These are phyloP conservation scores for Solanum gracilifrons DNA, from an alignment of 257 asterid species.

Conservation along the genomic window DNA sequence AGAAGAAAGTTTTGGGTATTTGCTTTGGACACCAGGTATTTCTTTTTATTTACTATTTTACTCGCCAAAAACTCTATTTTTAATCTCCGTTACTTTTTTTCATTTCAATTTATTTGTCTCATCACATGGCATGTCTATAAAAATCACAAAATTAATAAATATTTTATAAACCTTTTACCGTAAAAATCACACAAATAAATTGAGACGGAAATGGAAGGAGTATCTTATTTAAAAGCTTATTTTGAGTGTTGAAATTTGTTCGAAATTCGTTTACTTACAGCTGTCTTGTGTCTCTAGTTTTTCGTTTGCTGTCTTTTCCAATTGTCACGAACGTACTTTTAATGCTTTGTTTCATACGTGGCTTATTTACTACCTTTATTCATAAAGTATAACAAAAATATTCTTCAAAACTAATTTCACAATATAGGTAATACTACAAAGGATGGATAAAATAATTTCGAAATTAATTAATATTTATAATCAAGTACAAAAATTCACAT, in stretches of 20 bases:
- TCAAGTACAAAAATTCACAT: not conserved
- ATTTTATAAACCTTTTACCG: not conserved
- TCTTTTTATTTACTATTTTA: not conserved
- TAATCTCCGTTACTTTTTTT: not conserved
- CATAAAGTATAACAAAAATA: not conserved
- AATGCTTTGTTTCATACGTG: not conserved
- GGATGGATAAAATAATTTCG: too few relatives aligned
- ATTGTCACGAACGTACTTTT: not conserved
- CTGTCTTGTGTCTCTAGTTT: not conserved
- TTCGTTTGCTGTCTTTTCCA: not conserved
- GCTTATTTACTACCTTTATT: not conserved
- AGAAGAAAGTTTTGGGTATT: constrained; percentile 69
- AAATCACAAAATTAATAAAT: not conserved
- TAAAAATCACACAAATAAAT: too few relatives aligned
- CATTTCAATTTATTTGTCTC: not conserved
- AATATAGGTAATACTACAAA: not conserved
- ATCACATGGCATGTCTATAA: too few relatives aligned
- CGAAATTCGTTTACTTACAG: not conserved
- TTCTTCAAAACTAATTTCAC: not conserved
- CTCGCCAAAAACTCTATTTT: not conserved
- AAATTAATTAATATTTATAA: not conserved
- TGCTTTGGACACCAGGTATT: constrained; percentile 90
- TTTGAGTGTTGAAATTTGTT: not conserved
- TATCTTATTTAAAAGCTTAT: not conserved
- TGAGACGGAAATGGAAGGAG: too few relatives aligned